Base-by-base conservation (phyloP, 768 basidiomycete species). In the Tricholomella constricta region DNA sequence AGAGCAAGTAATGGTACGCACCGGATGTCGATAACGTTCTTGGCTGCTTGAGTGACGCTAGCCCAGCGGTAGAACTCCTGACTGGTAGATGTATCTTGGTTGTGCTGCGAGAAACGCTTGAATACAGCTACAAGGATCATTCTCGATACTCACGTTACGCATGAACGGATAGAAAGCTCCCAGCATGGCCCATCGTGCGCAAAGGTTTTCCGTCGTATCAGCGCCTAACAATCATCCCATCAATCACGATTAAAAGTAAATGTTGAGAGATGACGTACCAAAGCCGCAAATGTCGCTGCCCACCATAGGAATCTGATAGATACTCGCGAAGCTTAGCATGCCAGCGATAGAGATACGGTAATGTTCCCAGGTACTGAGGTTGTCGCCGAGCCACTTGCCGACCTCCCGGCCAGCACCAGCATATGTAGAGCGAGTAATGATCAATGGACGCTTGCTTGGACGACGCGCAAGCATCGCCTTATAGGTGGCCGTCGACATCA, bases 141-240 rank as follows among this genome's bases (percentile, higher is more conserved):
- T 25, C 4, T 32, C 12, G 6, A 23, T 0, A 67, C 82, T 66
- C 51, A 85, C 84, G 62, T 91, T 88, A 8, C 89, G 75, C 83
- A 84, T 88, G 75, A 91, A 91, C 0, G 89, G 88, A 65, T 84
- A 83, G 69, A 90, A 91, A 0, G 85, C 88, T 1, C 86, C 86
- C 2, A 91, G 73, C 73, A 78, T 86, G 12, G 85, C 88, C 89
- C 90, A 91, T 32, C 90, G 73, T 32, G 85, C 83, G 56, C 87
- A 89, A 1, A 91, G 71, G 8, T 76, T 80, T 63, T 86, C 86
- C 1, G 87, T 85, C 1, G 85, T 84, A 61, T 88, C 76, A 0
- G 69, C 79, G 27, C 70, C 83, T 83, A 44, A 17, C n/a, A n/a
- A 2, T 26, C 36, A 47, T 7, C 25, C 8, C 45, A 15, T 8